Percentiles rank a stretch among this genome's conserved stretches.
phyloP scores from a whole-genome alignment of 1,284 basidiomycete genomes.

The Puccinia polysora region DNA sequence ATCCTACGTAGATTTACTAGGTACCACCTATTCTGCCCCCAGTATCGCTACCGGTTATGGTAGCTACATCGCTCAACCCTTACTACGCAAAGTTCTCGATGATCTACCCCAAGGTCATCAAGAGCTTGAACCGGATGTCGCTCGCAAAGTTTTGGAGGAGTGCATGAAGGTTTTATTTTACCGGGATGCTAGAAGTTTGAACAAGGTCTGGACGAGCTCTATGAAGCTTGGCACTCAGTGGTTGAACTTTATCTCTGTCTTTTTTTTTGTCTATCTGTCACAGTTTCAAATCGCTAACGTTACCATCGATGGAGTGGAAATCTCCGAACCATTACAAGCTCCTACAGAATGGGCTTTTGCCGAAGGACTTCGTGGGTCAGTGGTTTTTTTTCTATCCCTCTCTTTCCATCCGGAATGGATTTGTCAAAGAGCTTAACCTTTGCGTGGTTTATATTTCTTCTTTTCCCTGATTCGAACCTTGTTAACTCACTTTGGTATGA shows the following conservation, averaged over 20 bases:
- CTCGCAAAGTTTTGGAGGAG: slow-evolving; percentile 71
- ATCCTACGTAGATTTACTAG: slow-evolving; percentile 91
- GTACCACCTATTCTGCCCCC: slow-evolving; percentile 89
- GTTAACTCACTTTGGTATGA: not conserved
- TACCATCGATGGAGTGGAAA: slow-evolving; percentile 68
- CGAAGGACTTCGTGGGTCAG: slow-evolving; percentile 72
- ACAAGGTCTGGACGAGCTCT: slow-evolving; percentile 69
- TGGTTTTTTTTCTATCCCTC: not conserved
- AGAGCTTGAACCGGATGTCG: slow-evolving; percentile 71
- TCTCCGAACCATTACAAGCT: slow-evolving; percentile 73
- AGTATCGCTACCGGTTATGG: slow-evolving; percentile 96
- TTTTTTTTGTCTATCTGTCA: not conserved
- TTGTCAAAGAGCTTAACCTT: too few species aligned
- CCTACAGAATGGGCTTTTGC: slow-evolving; percentile 87
- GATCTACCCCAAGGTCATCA: slow-evolving; percentile 58
- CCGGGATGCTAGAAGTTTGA: slow-evolving; percentile 88
- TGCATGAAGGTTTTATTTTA: slow-evolving; percentile 95
- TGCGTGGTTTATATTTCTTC: not conserved
- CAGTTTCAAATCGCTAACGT: slow-evolving; percentile 94
- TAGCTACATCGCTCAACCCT: slow-evolving; percentile 85
- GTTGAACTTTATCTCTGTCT: not conserved
- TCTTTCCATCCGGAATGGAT: too few species aligned
- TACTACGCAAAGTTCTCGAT: slow-evolving; percentile 84
- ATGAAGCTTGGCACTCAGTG: not conserved
- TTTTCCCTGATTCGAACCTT: not conserved